Conservation (phyloP, 2,329 filamentous ascomycete genomes). For the Bipolaris victoriae region DNA sequence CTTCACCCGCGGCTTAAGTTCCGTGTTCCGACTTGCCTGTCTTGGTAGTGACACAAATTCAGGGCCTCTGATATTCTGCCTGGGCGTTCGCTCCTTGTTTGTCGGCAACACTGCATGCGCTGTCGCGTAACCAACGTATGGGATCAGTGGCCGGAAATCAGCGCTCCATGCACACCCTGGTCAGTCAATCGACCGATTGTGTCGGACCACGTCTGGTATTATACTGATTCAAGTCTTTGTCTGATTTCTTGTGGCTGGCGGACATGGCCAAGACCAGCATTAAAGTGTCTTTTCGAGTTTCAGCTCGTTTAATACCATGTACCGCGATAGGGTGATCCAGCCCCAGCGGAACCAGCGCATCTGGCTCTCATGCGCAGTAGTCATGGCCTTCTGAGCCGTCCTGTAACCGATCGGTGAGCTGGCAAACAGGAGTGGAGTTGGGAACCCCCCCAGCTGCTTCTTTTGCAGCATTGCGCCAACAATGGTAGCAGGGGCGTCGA, state of each 20-base stretch:
- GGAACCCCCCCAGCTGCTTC: slow-evolving; percentile 61
- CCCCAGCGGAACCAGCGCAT: slow-evolving; percentile 99
- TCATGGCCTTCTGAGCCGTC: slow-evolving; percentile 85
- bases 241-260: neutral
- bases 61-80: slow-evolving; percentile 3
- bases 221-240: neutral
- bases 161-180: neutral
- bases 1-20: slow-evolving; percentile 11
- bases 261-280: neutral
- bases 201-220: neutral
- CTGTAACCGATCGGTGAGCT: slow-evolving; percentile 69
- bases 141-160: neutral
- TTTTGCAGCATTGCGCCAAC: slow-evolving; percentile 57
- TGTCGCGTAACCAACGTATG: slow-evolving; percentile 5
- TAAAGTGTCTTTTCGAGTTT: slow-evolving; percentile 59
- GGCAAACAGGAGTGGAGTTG: slow-evolving; percentile 70
- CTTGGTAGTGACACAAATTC: slow-evolving; percentile 6
- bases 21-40: slow-evolving; percentile 21
- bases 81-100: slow-evolving; percentile 3
- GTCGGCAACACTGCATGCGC: slow-evolving; percentile 1
- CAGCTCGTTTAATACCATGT: slow-evolving; percentile 95
- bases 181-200: neutral
- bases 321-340: slow-evolving; percentile 88
- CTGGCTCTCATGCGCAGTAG: slow-evolving; percentile 86
- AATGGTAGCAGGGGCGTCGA: slow-evolving; percentile 78